Base-by-base conservation (phyloP, 306 rosid species). In the Dalbergia cochinchinensis region DNA sequence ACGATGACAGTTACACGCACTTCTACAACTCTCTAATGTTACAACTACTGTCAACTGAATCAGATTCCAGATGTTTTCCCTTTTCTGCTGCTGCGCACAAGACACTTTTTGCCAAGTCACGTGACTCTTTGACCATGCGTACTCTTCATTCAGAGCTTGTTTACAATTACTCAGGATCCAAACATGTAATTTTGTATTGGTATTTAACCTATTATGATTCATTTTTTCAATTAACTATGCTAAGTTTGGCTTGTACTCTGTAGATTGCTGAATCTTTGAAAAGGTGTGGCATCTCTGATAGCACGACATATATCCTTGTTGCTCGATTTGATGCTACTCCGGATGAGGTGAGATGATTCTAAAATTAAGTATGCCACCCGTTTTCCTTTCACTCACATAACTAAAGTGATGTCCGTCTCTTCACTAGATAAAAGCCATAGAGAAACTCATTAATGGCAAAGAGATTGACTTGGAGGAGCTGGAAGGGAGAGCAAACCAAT, bases 131-230 rank as follows among this genome's bases (percentile, higher is more conserved):
- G 81, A 94, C 92, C 68, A 92, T 97, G 7, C 91, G 91, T 54
- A 94, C 97, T 48, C 95, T 87, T 88, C 97, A 92, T 86, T 92
- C 98, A 2, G 97, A 94, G 90, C 98, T 94, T 20, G 95, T 92
- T 82, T 92, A 86, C 91, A 94, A 88, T 78, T 92, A 88, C 88
- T 87, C 97, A 4, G 99, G 94, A 69, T 92, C 99, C 61, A 94
- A 94, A 87, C 97, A 92, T 90, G 99, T 91, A 87, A 85, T 41
- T 35, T n/a, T 57, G 13, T 45, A 16, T 65, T 79, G 2, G 68
- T 75, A 45, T 61, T 58, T 80, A 78, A 35, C 31, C 50, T 69
- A 7, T 51, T 45, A 45, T 62, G 4, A n/a, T 34, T 77, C 26
- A 55, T 54, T 34, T n/a, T 70, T 83, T 57, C 66, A 11, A 63